Percentiles rank a stretch among this genome's conserved stretches.
phyloP scores from a whole-genome alignment of 2,329 filamentous ascomycete species.

The Nemania diffusa region DNA sequence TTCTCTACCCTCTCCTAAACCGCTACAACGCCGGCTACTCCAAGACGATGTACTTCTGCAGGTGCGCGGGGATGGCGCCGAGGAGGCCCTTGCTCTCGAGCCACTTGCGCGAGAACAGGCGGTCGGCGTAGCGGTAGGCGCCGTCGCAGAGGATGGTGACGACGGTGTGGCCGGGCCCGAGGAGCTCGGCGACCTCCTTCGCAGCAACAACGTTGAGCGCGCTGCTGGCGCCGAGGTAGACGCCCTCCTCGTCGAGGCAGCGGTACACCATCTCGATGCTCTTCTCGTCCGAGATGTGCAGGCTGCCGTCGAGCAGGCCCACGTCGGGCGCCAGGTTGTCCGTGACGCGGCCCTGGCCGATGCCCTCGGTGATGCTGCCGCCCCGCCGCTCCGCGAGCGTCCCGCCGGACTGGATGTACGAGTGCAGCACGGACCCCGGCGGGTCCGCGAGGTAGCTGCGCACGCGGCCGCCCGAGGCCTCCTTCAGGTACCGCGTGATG shows the following conservation, averaged over 20 bases:
- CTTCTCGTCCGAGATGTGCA: slow-evolving; percentile 90
- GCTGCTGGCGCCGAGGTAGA: slow-evolving; percentile 94
- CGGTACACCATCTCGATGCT: slow-evolving; percentile 98
- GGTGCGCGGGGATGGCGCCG: slow-evolving; percentile 80
- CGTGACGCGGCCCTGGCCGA: slow-evolving; percentile 96
- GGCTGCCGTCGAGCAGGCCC: slow-evolving; percentile 81
- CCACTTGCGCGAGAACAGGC: slow-evolving; percentile 93
- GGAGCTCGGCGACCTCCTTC: slow-evolving; percentile 89
- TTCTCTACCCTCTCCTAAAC: background rate
- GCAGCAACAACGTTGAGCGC: slow-evolving; percentile 95
- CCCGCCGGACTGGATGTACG: slow-evolving; percentile 87
- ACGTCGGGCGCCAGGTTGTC: slow-evolving; percentile 91
- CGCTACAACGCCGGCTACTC: slow-evolving; percentile 61
- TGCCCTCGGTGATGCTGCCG: slow-evolving; percentile 95
- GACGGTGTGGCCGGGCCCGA: slow-evolving; percentile 89
- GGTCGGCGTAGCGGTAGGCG: slow-evolving; percentile 95
- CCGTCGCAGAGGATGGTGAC: slow-evolving; percentile 96
- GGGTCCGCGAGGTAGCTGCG: slow-evolving; percentile 93
- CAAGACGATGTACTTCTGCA: slow-evolving; percentile 95
- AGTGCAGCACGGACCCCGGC: slow-evolving; percentile 91
- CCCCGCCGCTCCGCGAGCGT: slow-evolving; percentile 83
- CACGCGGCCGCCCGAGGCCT: slow-evolving; percentile 78
- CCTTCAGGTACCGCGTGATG: slow-evolving; percentile 88
- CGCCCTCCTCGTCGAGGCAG: slow-evolving; percentile 92
- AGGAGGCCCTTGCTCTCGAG: slow-evolving; percentile 85